These are phyloP conservation scores for Tetracladium marchalianum DNA, from an alignment of 495 filamentous ascomycete species.

Conservation along the genomic window DNA sequence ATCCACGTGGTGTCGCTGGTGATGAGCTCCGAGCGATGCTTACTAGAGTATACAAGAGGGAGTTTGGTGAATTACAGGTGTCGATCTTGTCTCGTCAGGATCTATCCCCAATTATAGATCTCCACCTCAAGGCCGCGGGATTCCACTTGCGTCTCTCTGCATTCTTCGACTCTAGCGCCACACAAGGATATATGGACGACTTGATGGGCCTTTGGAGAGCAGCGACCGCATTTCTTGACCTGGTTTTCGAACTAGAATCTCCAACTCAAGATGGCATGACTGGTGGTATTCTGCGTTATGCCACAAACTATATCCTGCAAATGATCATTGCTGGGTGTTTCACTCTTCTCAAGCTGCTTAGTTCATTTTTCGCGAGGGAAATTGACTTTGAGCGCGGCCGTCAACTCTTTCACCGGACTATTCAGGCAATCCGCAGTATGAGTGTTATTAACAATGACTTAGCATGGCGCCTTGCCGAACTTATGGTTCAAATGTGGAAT, in stretches of 20 bases:
- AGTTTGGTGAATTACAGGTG: conserved; percentile 43
- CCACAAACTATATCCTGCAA: conserved; percentile 81
- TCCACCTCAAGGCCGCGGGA: conserved; percentile 70
- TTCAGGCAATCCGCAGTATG: conserved; percentile 65
- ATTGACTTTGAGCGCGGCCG: conserved; percentile 70
- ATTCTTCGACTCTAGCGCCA: conserved; percentile 75
- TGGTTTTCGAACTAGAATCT: conserved; percentile 52
- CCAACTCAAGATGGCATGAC: conserved; percentile 22
- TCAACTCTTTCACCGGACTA: conserved; percentile 63
- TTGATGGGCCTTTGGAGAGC: conserved; percentile 70
- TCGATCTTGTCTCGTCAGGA: conserved; percentile 39
- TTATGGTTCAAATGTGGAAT: conserved; percentile 89
- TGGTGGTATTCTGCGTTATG: conserved; percentile 49
- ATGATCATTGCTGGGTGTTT: conserved; percentile 87
- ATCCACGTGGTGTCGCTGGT: conserved; percentile 61
- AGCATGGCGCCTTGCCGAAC: conserved; percentile 73
- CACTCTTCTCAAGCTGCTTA: conserved; percentile 73
- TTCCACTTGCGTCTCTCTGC: conserved; percentile 78
- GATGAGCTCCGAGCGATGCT: conserved; percentile 61
- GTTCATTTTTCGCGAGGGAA: conserved; percentile 67
- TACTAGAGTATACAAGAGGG: conserved; percentile 47
- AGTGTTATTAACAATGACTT: conserved; percentile 80
- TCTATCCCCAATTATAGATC: conserved; percentile 47
- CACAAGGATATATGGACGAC: conserved; percentile 66
- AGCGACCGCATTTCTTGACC: conserved; percentile 64